phyloP scores from a whole-genome alignment of 495 filamentous ascomycete species.

The Neurospora terricola region DNA sequence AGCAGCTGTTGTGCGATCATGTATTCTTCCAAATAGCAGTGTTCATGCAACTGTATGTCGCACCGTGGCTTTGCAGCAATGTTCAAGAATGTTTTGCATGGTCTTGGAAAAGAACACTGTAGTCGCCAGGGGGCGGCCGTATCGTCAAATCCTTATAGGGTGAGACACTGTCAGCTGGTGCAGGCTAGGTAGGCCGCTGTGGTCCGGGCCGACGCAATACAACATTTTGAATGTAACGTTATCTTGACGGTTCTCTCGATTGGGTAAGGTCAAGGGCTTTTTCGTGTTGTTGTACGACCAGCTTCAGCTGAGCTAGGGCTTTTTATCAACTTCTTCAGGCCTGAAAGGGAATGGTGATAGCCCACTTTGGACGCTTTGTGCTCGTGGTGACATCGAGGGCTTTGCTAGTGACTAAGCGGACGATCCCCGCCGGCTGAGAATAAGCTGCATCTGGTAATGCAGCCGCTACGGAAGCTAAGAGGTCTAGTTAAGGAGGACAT shows the following conservation, averaged over 20 bases:
- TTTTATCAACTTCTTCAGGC: background rate
- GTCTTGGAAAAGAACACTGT: background rate
- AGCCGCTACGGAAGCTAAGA: too few relatives aligned
- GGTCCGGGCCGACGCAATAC: background rate
- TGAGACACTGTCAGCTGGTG: background rate
- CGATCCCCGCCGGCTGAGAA: too few relatives aligned
- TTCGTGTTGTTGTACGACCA: background rate
- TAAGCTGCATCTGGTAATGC: too few relatives aligned
- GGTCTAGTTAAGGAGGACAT: too few relatives aligned
- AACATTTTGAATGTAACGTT: background rate
- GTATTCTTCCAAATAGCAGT: background rate
- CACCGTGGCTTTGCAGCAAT: background rate
- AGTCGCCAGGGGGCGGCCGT: background rate
- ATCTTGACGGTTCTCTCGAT: background rate
- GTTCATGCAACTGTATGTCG: background rate
- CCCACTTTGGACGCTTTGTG: background rate
- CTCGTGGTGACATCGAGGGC: background rate
- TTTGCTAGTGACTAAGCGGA: background rate
- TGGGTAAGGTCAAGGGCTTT: background rate
- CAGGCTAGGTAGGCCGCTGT: background rate
- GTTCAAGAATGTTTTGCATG: too few relatives aligned
- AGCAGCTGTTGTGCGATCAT: background rate
- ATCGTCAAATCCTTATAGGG: background rate
- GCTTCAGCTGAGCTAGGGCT: background rate
- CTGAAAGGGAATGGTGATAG: background rate